A percentile compares a stretch with the other conserved stretches of the same genome.
Evolutionary conservation across 805 yeast genomes (phyloP).

Genomic region (Saccharomycopsis oosterbeekiorum): DNA sequence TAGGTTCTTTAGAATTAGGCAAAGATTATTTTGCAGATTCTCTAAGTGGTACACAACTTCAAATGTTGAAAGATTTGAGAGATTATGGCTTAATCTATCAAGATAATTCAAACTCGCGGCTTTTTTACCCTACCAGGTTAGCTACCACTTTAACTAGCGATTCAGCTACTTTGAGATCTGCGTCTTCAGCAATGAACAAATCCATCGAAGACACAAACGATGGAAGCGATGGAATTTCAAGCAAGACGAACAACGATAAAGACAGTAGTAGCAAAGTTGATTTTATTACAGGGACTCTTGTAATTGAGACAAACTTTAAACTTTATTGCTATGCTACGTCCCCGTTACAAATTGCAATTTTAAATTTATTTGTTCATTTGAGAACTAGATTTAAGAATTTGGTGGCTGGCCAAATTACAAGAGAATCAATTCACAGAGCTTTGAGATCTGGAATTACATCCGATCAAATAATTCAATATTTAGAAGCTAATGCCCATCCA

Average conservation of each 20-base stretch:
- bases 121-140: constrained; percentile 83
- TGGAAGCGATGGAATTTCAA: constrained; percentile 14
- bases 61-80: constrained; percentile 79
- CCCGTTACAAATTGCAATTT: constrained; percentile 87
- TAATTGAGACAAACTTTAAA: constrained; percentile 89
- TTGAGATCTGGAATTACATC: constrained; percentile 84
- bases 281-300: constrained; percentile 51
- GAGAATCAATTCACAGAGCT: constrained; percentile 85
- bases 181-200: constrained; percentile 66
- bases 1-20: constrained; percentile 89
- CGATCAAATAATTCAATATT: constrained; percentile 82
- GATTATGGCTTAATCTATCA: constrained; percentile 87
- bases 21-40: constrained; percentile 67
- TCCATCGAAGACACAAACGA: constrained; percentile 36
- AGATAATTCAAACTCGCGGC: constrained; percentile 42
- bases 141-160: constrained; percentile 89
- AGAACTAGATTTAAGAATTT: constrained; percentile 80
- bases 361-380: constrained; percentile 79
- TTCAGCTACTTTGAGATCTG: constrained; percentile 56
- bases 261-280: constrained; percentile 20
- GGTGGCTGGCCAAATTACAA: constrained; percentile 87
- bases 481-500: constrained; percentile 89
- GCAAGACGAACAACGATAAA: neutral
- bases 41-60: constrained; percentile 68
- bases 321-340: constrained; percentile 88